phyloP scores from a whole-genome alignment of 2,329 filamentous ascomycete genomes.

The Thermomyces lanuginosus region DNA sequence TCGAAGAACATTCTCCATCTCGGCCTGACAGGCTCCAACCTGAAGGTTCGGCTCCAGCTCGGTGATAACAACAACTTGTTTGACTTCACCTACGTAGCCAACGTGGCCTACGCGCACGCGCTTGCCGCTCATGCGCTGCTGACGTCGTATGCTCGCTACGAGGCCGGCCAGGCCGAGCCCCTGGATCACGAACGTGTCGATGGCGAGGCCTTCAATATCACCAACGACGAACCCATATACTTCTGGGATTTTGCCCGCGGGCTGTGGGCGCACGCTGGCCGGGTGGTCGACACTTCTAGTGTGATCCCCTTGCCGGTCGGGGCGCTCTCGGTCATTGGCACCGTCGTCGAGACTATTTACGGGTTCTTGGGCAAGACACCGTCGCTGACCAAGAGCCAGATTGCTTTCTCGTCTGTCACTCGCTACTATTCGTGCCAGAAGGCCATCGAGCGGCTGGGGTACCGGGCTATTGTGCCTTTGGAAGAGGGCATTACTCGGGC shows the following conservation, averaged over 20 bases:
- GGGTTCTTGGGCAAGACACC: conserved; percentile 30
- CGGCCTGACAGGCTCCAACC: conserved; percentile 39
- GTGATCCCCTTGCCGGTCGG: conserved; percentile 27
- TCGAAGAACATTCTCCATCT: conserved; percentile 59
- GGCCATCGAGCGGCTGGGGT: conserved; percentile 30
- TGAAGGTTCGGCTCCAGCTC: conserved; percentile 62
- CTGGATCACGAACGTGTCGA: conserved; percentile 59
- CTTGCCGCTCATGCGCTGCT: conserved; percentile 63
- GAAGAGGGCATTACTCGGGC: conserved; percentile 32
- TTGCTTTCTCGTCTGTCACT: conserved; percentile 34
- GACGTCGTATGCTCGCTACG: conserved; percentile 32
- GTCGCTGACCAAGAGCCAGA: conserved; percentile 28
- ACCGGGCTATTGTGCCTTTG: conserved; percentile 28
- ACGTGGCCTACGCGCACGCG: conserved; percentile 63
- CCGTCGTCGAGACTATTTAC: conserved; percentile 26
- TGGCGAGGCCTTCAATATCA: conserved; percentile 79
- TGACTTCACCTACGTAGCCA: conserved; percentile 54
- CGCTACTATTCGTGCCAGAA: conserved; percentile 33
- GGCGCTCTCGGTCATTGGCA: conserved; percentile 25
- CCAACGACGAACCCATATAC: conserved; percentile 74
- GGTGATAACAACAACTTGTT: conserved; percentile 57
- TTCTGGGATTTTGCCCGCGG: conserved; percentile 79
- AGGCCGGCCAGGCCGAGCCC: conserved; percentile 39
- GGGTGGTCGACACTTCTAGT: conserved; percentile 26
- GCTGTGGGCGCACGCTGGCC: conserved; percentile 47